Conservation (phyloP, 1,139 yeast species). For the Keqinozyma sinolaborantium region DNA sequence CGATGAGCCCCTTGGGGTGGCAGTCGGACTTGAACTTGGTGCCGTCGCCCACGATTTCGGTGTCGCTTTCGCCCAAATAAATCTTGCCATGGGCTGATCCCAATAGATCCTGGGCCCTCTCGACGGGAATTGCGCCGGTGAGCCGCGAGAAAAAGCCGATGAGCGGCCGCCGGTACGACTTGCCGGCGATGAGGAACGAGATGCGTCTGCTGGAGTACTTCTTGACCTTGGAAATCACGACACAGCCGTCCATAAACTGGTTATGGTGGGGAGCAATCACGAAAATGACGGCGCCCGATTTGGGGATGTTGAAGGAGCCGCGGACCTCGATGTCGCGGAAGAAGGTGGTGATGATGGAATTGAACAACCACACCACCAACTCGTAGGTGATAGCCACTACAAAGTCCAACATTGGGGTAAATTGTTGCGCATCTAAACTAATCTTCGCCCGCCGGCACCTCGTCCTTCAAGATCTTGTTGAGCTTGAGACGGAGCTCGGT, state of each 20-base stretch:
- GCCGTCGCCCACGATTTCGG: constrained; percentile 35
- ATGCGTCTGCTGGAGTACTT: constrained; percentile 39
- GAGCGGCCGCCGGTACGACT: constrained; percentile 48
- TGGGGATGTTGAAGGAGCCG: constrained; percentile 40
- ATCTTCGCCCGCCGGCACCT: constrained; percentile 96
- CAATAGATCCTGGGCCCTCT: constrained; percentile 67
- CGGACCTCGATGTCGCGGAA: constrained; percentile 40
- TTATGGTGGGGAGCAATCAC: constrained; percentile 49
- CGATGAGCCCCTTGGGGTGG: constrained; percentile 53
- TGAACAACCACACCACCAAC: constrained; percentile 32
- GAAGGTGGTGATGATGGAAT: constrained; percentile 36
- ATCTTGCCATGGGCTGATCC: constrained; percentile 46
- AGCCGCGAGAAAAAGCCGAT: constrained; percentile 57
- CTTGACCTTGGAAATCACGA: constrained; percentile 37
- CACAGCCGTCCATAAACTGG: constrained; percentile 42
- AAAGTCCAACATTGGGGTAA: neutral
- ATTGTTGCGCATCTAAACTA: constrained; percentile 17
- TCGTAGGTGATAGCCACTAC: constrained; percentile 22
- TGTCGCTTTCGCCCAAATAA: constrained; percentile 21
- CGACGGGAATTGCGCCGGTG: constrained; percentile 68
- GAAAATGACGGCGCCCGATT: constrained; percentile 36
- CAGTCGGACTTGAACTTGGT: constrained; percentile 48
- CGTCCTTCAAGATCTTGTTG: constrained; percentile 77
- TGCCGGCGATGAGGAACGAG: constrained; percentile 64
- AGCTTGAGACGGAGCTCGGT: constrained; percentile 79